Conservation (phyloP, 2,329 filamentous ascomycete species). For the Arthroderma uncinatum region DNA sequence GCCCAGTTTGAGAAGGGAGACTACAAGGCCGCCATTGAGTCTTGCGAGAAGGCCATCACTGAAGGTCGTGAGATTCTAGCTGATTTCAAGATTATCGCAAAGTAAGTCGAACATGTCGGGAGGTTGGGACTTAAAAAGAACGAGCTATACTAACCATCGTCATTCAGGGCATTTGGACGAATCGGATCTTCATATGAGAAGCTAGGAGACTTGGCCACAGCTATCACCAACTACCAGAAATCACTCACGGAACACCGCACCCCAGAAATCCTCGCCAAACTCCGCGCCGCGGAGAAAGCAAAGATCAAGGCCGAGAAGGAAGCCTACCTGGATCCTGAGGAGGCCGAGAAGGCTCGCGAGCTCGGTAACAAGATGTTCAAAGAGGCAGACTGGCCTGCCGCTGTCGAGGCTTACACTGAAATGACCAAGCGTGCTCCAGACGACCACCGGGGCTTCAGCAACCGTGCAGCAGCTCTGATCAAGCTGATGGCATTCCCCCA, state of each 20-base stretch:
- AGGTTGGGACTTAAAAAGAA: not conserved
- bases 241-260: constrained; percentile 95
- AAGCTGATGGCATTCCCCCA: constrained; percentile 94
- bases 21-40: constrained; percentile 73
- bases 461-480: constrained; percentile 91
- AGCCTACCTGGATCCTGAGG: constrained; percentile 77
- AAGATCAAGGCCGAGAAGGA: constrained; percentile 65
- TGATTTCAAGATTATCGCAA: constrained; percentile 97
- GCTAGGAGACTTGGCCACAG: constrained; percentile 63
- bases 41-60: constrained; percentile 77
- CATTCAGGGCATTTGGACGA: constrained; percentile 63
- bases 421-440: constrained; percentile 94
- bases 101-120: constrained; percentile 40
- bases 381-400: constrained; percentile 86
- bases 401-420: constrained; percentile 86
- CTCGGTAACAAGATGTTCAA: constrained; percentile 97
- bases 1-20: constrained; percentile 96
- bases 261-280: constrained; percentile 83
- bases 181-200: constrained; percentile 94
- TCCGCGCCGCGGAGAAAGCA: constrained; percentile 77
- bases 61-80: constrained; percentile 81
- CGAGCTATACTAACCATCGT: not conserved
- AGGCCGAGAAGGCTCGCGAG: constrained; percentile 91
- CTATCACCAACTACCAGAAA: constrained; percentile 82
- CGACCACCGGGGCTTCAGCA: constrained; percentile 89